Base-by-base conservation (phyloP, 176 grass and related monocot species). In the Aegilops sharonensis region DNA sequence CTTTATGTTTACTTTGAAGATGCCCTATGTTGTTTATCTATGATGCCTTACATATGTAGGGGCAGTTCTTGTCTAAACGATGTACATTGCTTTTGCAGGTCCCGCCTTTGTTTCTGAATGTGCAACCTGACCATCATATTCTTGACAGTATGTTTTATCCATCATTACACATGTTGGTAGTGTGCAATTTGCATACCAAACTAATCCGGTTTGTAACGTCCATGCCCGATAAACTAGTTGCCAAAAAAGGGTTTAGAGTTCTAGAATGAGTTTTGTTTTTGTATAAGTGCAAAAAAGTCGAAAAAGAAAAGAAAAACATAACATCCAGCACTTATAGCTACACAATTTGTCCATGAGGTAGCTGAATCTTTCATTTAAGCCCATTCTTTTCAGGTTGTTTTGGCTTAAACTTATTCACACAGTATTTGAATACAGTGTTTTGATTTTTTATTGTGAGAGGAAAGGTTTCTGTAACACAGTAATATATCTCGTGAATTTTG, bases 51-150 rank as follows among this genome's bases (percentile, higher is more conserved):
- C 6, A 30, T 63, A 34, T 61, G 3, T 60, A 73, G 21, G 25
- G 23, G 21, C 13, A 78, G 39, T 75, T 71, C 43, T 73, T 63
- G 25, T 70, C 80, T 82, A 9, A 83, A 71, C 78, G 48, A 50
- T 27, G 82, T 68, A 39, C 57, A 72, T 83, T 84, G 18, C 66
- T 91, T 31, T 85, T 91, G 27, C 88, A 98, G 96, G 96, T 98
- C 37, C 96, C 96, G 64, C 96, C 96, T 6, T 89, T 98, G 84
- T 98, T 98, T 88, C 88, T 98, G 70, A 93, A 95, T 78, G 96
- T 98, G 76, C 86, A 89, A 85, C 90, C 96, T 39, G 91, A 98
- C 74, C 96, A 98, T 82, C 82, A 92, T 87, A 91, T 98, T 85
- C 93, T 98, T 85, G 96, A 98, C 82, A 98, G 96, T 98, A 98